These are phyloP conservation scores for Eimeria acervulina DNA, from an alignment of 169 alveolate genomes.

Conservation along the genomic window DNA sequence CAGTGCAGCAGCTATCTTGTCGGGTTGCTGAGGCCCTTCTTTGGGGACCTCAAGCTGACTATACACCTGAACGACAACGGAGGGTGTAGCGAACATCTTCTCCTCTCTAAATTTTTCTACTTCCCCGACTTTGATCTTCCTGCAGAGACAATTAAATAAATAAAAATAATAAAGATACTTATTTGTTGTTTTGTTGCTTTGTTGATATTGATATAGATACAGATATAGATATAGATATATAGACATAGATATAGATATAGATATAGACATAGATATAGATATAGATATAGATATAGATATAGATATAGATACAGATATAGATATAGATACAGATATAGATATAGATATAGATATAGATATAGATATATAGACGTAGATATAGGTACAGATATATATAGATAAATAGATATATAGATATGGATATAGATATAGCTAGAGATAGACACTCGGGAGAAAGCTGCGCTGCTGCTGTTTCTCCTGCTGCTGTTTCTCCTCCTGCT, in stretches of 20 bases:
- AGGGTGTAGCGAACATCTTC: neutral
- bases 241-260: neutral
- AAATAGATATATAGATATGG: too few relatives aligned
- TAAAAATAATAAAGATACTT: neutral
- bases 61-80: conserved; percentile 1
- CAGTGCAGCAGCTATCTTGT: neutral
- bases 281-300: too few relatives aligned
- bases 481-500: too few relatives aligned
- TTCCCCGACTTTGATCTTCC: neutral
- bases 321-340: neutral
- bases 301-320: too few relatives aligned
- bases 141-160: neutral
- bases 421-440: too few relatives aligned
- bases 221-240: neutral
- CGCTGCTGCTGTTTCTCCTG: too few relatives aligned
- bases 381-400: too few relatives aligned
- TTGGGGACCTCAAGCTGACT: conserved; percentile 25
- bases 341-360: neutral
- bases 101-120: neutral
- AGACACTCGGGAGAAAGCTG: too few relatives aligned
- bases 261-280: too few relatives aligned
- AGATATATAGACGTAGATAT: too few relatives aligned
- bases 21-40: conserved; percentile 1
- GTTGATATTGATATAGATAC: neutral
- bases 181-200: neutral